phyloP scores from a whole-genome alignment of 768 basidiomycete species.

The Boletus eberwhitei region DNA sequence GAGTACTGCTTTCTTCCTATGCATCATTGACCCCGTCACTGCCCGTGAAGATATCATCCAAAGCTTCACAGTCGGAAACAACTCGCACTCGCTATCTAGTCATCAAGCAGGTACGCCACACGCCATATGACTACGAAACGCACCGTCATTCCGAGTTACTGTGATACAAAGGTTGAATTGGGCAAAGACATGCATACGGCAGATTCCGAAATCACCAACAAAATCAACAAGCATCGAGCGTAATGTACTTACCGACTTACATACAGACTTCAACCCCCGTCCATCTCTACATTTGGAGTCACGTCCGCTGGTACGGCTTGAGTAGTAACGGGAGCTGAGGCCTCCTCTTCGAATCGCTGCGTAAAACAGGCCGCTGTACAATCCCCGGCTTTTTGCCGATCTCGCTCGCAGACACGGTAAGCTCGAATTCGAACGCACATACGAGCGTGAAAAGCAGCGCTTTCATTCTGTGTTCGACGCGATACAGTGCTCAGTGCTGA shows the following conservation, averaged over 20 bases:
- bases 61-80: too few species aligned
- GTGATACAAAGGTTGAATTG: not conserved
- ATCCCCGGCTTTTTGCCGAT: not conserved
- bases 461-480: conserved; percentile 1
- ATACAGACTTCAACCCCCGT: too few species aligned
- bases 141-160: too few species aligned
- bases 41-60: too few species aligned
- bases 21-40: too few species aligned
- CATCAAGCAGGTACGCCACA: too few species aligned
- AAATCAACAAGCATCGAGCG: not conserved
- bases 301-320: not conserved
- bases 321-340: conserved; percentile 11
- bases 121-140: too few species aligned
- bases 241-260: not conserved
- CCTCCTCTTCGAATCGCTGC: not conserved
- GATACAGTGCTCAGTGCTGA: not conserved
- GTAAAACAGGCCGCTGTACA: conserved; percentile 3
- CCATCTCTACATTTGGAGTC: not conserved
- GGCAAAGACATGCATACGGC: not conserved
- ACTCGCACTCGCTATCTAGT: too few species aligned
- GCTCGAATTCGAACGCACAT: conserved; percentile 10
- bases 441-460: conserved; percentile 6
- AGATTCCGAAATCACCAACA: too few species aligned
- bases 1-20: too few species aligned
- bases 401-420: conserved; percentile 6